A percentile compares a stretch with the other conserved stretches of the same genome.
Evolutionary conservation across 805 yeast genomes (phyloP).

Genomic region (Komagataella pseudopastoris): DNA sequence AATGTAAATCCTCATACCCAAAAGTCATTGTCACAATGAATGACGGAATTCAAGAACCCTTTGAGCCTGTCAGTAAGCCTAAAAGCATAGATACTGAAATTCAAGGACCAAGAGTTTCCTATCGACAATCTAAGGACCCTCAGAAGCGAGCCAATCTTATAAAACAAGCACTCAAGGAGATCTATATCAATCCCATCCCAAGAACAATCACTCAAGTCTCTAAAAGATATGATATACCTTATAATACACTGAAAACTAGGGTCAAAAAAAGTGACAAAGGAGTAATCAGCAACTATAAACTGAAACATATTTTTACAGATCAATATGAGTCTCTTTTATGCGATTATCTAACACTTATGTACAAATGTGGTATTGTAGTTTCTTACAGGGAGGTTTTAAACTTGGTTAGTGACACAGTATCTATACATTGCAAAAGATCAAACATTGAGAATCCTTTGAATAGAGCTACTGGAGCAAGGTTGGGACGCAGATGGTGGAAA

Average conservation of each 20-base stretch:
- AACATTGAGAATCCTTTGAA: neutral
- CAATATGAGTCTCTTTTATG: neutral
- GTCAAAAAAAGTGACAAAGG: neutral
- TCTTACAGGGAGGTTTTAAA: neutral
- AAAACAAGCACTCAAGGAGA: neutral
- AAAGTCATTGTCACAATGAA: neutral
- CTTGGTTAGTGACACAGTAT: neutral
- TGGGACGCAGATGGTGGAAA: neutral
- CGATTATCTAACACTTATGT: neutral
- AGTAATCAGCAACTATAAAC: neutral
- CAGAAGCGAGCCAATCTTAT: neutral
- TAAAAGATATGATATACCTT: neutral
- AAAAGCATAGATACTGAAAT: neutral
- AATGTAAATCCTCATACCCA: neutral
- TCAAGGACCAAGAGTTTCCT: neutral
- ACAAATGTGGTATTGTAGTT: neutral
- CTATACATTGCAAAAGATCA: neutral
- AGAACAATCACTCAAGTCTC: neutral
- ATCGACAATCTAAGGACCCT: neutral
- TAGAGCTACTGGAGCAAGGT: neutral
- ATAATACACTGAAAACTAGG: neutral
- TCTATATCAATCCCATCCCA: neutral
- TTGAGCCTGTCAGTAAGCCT: neutral
- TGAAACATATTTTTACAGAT: neutral
- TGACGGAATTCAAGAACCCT: neutral